Evolutionary conservation across 2,329 filamentous ascomycete species (phyloP), one percentile per base, ranked within the genome.

Genomic region (Thielaviopsis populi): DNA sequence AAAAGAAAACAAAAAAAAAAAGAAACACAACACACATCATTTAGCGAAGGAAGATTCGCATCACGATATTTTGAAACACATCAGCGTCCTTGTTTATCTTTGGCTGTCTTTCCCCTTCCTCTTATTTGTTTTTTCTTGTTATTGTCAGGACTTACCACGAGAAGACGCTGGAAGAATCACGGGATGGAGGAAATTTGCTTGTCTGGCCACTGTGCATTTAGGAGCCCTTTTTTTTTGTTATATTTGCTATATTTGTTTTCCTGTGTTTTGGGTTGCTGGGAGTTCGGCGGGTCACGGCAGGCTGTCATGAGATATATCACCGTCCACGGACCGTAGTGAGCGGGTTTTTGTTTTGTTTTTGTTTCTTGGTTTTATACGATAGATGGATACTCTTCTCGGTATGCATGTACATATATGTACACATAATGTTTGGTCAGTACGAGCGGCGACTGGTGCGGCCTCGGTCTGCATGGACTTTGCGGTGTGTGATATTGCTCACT

Each of bases 1-100:
- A 46, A 62, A 62, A 56, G 53, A 59, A 56, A 37, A 63, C 54
- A 61, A 61, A 50, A 65, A 37, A 63, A 58, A 61, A 61, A 50
- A 65, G 62, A 63, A 58, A 59, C 11, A 54, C 13, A 24, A 53
- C 15, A 46, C 15, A 48, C 15, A 48, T 41, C 54, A 65, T 62
- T 65, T 15, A 63, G 43, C 33, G 58, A 59, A 61, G 58, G 17
- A 46, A 33, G n/a, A 50, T 50, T 7, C 46, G 24, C 19, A 54
- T 54, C 60, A 54, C 11, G 7, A 27, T 40, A 50, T 43, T 61
- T 24, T 22, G 17, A 48, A n/a, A n/a, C 42, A 19, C 42, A 17
- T 46, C 42, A 46, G 42, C 42, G 42, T 19, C 42, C 33, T n/a
- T n/a, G 42, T n/a, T 46, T 46, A 4, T 46, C 33, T 7, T 37